These are phyloP conservation scores for Avicennia marina DNA, from an alignment of 257 asterid genomes.

Conservation along the genomic window DNA sequence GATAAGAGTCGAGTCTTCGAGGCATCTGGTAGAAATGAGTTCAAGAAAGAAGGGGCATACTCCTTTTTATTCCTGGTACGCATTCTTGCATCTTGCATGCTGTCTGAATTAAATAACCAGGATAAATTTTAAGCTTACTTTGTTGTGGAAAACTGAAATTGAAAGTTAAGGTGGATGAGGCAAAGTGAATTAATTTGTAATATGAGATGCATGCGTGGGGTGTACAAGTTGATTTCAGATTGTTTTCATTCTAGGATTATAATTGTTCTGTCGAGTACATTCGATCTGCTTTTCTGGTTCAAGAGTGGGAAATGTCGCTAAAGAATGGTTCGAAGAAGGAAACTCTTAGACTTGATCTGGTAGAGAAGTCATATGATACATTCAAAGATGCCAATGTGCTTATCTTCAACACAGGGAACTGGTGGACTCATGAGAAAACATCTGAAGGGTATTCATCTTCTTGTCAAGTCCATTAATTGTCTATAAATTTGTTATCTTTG, in stretches of 20 bases:
- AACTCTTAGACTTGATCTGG: slow-evolving; percentile 66
- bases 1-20: slow-evolving; percentile 56
- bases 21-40: slow-evolving; percentile 46
- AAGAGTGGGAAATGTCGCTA: slow-evolving; percentile 48
- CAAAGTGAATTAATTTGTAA: too few species aligned
- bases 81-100: too few species aligned
- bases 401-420: slow-evolving; percentile 74
- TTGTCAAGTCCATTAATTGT: too few species aligned
- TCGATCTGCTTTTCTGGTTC: slow-evolving; percentile 62
- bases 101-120: too few species aligned
- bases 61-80: slow-evolving; percentile 59
- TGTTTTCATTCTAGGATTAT: slow-evolving; percentile 45
- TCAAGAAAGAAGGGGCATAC: slow-evolving; percentile 50
- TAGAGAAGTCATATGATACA: slow-evolving; percentile 38
- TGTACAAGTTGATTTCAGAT: too few species aligned
- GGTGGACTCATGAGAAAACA: slow-evolving; percentile 90
- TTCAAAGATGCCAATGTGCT: slow-evolving; percentile 51
- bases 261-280: slow-evolving; percentile 62
- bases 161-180: too few species aligned
- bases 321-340: slow-evolving; percentile 55
- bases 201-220: too few species aligned
- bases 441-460: too few species aligned
- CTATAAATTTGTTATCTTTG: too few species aligned
- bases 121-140: too few species aligned
- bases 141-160: too few species aligned